Base-by-base conservation (phyloP, 306 rosid genomes). In the Leucaena leucocephala region DNA sequence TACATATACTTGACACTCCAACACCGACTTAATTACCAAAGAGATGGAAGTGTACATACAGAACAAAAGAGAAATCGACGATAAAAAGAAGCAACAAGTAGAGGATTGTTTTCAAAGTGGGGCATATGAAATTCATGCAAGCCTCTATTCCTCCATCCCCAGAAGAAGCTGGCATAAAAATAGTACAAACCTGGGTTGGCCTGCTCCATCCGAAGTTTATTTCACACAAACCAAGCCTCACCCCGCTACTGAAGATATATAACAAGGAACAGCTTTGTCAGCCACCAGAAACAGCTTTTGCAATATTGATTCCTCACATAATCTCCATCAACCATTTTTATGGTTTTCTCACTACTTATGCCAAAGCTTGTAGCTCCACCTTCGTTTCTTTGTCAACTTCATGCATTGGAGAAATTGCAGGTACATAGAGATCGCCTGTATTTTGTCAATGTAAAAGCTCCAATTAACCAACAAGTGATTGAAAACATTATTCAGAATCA, bases 171-270 rank as follows among this genome's bases (percentile, higher is more conserved):
- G 76, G 83, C 78, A 87, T 69, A 40, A 82, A 69, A 48, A 80
- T 67, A 39, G 82, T 71, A 13, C 62, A 48, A n/a, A 76, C 88
- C 88, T 87, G 84, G 1, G 52, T 45, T 2, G 90, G 88, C 36
- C 80, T 84, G 36, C 88, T 85, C 90, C 86, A 79, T 13, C n/a
- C 90, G n/a, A 84, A 84, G 54, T 87, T 82, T 58, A 75, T 74
- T 33, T 87, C 86, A 48, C 79, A 84, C 2, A 84, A 27, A 0
- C 75, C 79, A 16, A 81, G 67, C 5, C 55, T 68, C 6, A 39
- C 7, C 80, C 68, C 75, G 11, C 80, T 75, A 27, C 55, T 75
- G n/a, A n/a, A n/a, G 40, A 80, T 5, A 8, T 8, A 14, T 33
- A 74, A 4, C 69, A 66, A 11, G 19, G 61, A 17, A 66, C 6